Base-by-base conservation (phyloP, 345 rosid species). In the Euphorbia pulcherrima region DNA sequence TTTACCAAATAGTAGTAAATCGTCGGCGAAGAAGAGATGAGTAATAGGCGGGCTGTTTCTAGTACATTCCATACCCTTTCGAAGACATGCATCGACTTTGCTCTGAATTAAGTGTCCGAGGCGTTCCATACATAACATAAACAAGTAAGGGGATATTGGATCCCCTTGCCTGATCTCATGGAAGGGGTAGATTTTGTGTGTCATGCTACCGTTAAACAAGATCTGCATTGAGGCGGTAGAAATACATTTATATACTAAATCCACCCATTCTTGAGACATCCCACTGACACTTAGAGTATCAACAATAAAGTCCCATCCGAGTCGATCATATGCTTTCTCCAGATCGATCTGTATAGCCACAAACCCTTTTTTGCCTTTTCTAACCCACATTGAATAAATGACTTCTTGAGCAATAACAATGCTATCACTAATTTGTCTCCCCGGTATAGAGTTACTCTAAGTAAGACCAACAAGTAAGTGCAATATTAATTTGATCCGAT, bases 321-420 rank as follows among this genome's bases (percentile, higher is more conserved):
- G 1, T 0, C 26, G 27, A 14, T 62, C 74, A 53, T 71, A 71
- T 16, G 74, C 74, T 20, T 71, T 71, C 20, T 62, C 62, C 12
- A 33, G 13, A 10, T 71, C 74, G 0, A 51, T 23, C 17, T 71
- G 62, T 18, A 63, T 27, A 2, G 33, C 41, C 30, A 53, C 23
- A 0, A 1, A 10, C 0, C 68, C 68, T 1, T 2, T 0, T 5
- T 23, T 40, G 0, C 62, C 52, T 21, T 9, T 16, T 9, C 24
- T 13, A 1, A 0, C 27, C 8, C 24, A 7, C 26, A 71, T 26
- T 0, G 63, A 7, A 29, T 71, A 63, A 0, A 71, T 12, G 0
- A 39, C 55, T 8, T 71, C 64, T 14, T 53, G 63, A 0, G 13
- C 6, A 6, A 71, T 7, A 3, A 71, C 2, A 0, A 71, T 40